Evolutionary conservation across 2,329 filamentous ascomycete species (phyloP), one percentile per base, ranked within the genome.

Genomic region (Sphaerulina vaccinii): DNA sequence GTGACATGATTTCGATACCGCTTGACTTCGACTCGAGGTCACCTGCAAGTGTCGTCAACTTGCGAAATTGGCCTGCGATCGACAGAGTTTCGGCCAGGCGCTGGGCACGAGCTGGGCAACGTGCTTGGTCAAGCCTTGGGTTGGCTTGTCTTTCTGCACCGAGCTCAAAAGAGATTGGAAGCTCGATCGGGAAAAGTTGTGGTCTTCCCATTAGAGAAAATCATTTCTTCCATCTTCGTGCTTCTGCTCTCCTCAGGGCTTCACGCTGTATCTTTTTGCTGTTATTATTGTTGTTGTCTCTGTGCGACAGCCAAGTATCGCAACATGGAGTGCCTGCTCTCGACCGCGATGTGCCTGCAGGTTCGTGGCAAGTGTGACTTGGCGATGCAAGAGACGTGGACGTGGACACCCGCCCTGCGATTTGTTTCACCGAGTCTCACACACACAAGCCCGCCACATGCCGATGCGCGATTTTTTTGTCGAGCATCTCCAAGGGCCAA

Each of bases 21-120:
- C 2, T 5, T 15, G 8, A 21, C 11, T 43, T 21, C 23, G 38
- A 35, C 32, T 35, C 32, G 32, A 35, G 13, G 32, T 7, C 32
- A 35, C 6, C 13, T 6, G 32, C 32, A 35, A 15, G 32, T 35
- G 32, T 46, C n/a, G 18, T 38, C 45, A 48, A 40, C n/a, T 39
- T 32, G 11, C 9, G 27, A 13, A 22, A 40, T 13, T 35, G 29
- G 23, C 8, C 7, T 24, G 10, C 32, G 45, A 49, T 49, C 23
- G 36, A 39, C 36, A 41, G 32, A 49, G 45, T 41, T 49, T 9
- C 9, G 7, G 22, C 37, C 38, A 35, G 18, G 47, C 41, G 22
- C 47, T 49, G 18, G 47, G 47, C 46, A 36, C 32, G 38, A 36
- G 38, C 47, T 49, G 40, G 47, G 46, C 27, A 32, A 32, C 27